Evolutionary conservation across 2,329 filamentous ascomycete genomes (phyloP), one percentile per base, ranked within the genome.

Genomic region (Trichophyton mentagrophytes): DNA sequence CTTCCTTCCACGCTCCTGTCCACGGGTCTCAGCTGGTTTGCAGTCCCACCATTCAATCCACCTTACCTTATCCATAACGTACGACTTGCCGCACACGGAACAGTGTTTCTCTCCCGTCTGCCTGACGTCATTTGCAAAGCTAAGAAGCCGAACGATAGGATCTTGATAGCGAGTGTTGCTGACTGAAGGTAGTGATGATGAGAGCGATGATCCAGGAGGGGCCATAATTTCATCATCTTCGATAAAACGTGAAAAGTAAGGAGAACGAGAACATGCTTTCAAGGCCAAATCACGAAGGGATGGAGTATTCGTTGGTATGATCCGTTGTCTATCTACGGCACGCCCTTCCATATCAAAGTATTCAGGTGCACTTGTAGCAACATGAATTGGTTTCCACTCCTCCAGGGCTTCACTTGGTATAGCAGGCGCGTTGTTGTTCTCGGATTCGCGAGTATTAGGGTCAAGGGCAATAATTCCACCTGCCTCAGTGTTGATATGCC

Each of bases 21-120:
- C 71, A 13, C n/a, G 30, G 53, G 71, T 75, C 62, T 75, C 74
- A 62, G 71, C 70, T 1, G 72, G 72, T 13, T 66, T 69, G 60
- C 72, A 72, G 62, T 76, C 73, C 73, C 73, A 76, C 74, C 74
- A 76, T 62, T 78, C 76, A 20, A 76, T 67, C 75, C 76, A 78
- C 63, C 75, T 69, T 0, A 72, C 68, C 8, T 75, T 72, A 15
- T 75, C 70, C 57, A 76, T 67, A 4, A 78, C 71, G 53, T 75
- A 78, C 6, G 66, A 67, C 9, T 69, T 69, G 33, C 69, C 66
- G 58, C 77, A 79, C 0, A 74, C 67, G 0, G 73, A 75, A 62
- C 77, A 79, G 27, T 61, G 60, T 57, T 71, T 68, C 3, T 72
- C 74, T 1, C 76, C 76, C 0, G 69, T 69, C 53, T 67, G 65